Evolutionary conservation across 2,329 filamentous ascomycete species (phyloP).

Genomic region (Xylaria sp.): DNA sequence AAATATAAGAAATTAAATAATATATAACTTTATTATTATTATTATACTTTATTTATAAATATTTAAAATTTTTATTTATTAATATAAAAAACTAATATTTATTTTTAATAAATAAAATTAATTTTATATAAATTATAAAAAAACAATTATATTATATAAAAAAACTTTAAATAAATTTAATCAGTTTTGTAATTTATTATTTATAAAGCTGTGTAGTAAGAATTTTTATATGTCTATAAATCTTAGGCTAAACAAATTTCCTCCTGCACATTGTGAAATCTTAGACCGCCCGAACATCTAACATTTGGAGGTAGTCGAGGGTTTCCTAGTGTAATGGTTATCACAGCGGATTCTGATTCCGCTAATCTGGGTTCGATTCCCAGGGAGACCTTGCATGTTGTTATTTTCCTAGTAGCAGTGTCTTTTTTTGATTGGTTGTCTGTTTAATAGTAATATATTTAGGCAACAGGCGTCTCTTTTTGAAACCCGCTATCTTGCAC

Average conservation of each 20-base stretch:
- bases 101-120: too few species aligned
- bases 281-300: neutral
- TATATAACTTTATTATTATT: too few species aligned
- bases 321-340: constrained; percentile 39
- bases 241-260: neutral
- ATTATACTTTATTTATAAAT: too few species aligned
- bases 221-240: neutral
- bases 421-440: too few species aligned
- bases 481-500: neutral
- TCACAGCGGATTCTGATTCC: constrained; percentile 38
- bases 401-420: neutral
- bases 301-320: neutral
- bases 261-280: neutral
- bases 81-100: too few species aligned
- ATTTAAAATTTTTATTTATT: too few species aligned
- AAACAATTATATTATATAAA: too few species aligned
- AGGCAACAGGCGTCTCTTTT: neutral
- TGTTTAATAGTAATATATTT: neutral
- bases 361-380: constrained; percentile 38
- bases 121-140: too few species aligned
- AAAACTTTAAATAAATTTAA: too few species aligned
- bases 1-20: too few species aligned
- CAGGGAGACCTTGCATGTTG: constrained; percentile 20
- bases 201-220: too few species aligned
- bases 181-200: too few species aligned